Conservation (phyloP, 306 rosid genomes). For the Cicer pinnatifidum region DNA sequence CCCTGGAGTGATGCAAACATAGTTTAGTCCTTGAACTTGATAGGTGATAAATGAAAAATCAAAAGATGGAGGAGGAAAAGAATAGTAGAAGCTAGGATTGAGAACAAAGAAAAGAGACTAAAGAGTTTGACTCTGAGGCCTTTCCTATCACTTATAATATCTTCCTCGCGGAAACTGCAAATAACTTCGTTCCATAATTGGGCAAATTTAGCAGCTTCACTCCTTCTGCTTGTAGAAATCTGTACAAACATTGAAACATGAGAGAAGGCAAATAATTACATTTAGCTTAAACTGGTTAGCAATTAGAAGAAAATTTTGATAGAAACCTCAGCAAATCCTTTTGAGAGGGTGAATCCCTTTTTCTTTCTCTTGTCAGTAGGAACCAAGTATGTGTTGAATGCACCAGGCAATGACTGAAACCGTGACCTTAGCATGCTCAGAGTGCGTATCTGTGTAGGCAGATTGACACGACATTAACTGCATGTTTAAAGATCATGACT, state of each 20-base stretch:
- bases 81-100: conserved; percentile 36
- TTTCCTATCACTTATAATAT: conserved; percentile 88
- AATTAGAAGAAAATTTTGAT: conserved; percentile 32
- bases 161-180: conserved; percentile 98
- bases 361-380: conserved; percentile 83
- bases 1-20: conserved; percentile 69
- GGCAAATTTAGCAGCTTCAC: conserved; percentile 98
- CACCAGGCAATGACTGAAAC: conserved; percentile 95
- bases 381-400: conserved; percentile 88
- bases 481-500: conserved; percentile 6
- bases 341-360: conserved; percentile 76
- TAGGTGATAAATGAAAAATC: conserved; percentile 35
- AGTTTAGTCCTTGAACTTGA: conserved; percentile 43
- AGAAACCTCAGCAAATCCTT: conserved; percentile 84
- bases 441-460: conserved; percentile 77
- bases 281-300: conserved; percentile 31
- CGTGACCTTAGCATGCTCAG: conserved; percentile 92
- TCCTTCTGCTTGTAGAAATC: conserved; percentile 85
- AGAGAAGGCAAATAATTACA: conserved; percentile 38
- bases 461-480: conserved; percentile 40
- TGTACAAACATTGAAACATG: conserved; percentile 46
- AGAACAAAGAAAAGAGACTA: conserved; percentile 35
- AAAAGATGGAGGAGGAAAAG: conserved; percentile 41
- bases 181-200: conserved; percentile 96
- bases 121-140: conserved; percentile 47